Conservation (phyloP, 2,329 filamentous ascomycete species). For the Colletotrichum navitas region DNA sequence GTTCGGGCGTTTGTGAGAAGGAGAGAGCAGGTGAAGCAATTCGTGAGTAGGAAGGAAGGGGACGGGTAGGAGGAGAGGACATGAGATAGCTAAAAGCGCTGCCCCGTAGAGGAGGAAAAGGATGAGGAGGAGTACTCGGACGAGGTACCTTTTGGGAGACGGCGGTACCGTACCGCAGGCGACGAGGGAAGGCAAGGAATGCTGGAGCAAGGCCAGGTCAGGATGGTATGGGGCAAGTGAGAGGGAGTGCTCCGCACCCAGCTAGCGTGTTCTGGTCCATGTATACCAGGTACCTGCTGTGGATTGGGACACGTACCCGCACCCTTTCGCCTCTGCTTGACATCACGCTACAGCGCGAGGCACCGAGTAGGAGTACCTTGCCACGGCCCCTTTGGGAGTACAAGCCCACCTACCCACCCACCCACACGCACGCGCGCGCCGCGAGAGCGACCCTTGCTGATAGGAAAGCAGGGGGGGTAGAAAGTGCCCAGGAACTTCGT, state of each 20-base stretch:
- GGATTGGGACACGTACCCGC: background rate
- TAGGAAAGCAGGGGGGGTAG: background rate
- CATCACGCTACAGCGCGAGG: background rate
- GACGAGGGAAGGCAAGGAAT: constrained; percentile 22
- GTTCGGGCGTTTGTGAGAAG: constrained; percentile 23
- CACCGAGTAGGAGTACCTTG: constrained; percentile 13
- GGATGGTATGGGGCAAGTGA: constrained; percentile 14
- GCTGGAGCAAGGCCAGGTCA: constrained; percentile 17
- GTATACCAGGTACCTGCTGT: constrained; percentile 8
- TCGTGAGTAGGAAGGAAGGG: constrained; percentile 29
- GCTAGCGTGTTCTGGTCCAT: constrained; percentile 1
- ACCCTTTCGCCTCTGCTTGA: background rate
- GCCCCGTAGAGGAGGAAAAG: background rate
- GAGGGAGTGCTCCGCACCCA: constrained; percentile 15
- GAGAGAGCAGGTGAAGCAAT: constrained; percentile 35
- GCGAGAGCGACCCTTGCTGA: constrained; percentile 9
- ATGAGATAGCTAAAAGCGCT: constrained; percentile 38
- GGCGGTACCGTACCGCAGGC: constrained; percentile 18
- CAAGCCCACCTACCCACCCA: background rate
- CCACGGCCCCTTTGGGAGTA: background rate
- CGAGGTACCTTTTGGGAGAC: constrained; percentile 15
- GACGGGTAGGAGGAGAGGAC: constrained; percentile 34
- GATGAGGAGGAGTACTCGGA: constrained; percentile 1
- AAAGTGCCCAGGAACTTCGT: background rate
- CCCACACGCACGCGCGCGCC: background rate